Evolutionary conservation across 129 eudicot genomes (phyloP).

Genomic region (Tanacetum coccineum): DNA sequence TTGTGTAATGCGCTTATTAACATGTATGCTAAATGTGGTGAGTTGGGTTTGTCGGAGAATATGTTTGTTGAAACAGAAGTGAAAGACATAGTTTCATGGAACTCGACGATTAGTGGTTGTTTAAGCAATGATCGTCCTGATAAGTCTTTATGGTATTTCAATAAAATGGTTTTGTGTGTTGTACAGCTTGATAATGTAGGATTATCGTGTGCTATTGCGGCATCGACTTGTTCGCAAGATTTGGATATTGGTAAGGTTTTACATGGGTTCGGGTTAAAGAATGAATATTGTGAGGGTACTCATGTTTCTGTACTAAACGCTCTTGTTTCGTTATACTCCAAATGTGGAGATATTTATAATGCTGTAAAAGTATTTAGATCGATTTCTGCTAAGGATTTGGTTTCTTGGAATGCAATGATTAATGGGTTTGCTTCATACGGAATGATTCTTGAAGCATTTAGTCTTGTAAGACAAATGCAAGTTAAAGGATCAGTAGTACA

Average conservation of each 20-base stretch:
- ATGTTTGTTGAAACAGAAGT: conserved; percentile 34
- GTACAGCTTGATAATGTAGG: conserved; percentile 43
- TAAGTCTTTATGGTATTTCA: conserved; percentile 53
- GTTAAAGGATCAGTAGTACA: conserved; percentile 27
- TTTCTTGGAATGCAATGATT: conserved; percentile 73
- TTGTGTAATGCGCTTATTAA: no score
- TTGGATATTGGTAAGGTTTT: conserved; percentile 36
- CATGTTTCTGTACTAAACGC: conserved; percentile 53
- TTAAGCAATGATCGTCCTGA: conserved; percentile 37
- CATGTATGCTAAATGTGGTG: conserved; percentile 52
- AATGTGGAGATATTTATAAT: conserved; percentile 39
- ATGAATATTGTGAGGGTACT: conserved; percentile 30
- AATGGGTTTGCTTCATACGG: conserved; percentile 50
- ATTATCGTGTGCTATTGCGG: conserved; percentile 58
- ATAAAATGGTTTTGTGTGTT: conserved; percentile 36
- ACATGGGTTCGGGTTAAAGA: conserved; percentile 50
- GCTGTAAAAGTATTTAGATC: conserved; percentile 31
- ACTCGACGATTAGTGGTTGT: conserved; percentile 56
- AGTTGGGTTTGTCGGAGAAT: conserved; percentile 47
- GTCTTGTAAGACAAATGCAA: conserved; percentile 40
- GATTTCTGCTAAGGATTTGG: conserved; percentile 43
- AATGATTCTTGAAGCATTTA: conserved; percentile 40
- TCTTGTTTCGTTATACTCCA: conserved; percentile 56
- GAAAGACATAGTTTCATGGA: conserved; percentile 54
- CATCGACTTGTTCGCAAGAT: conserved; percentile 40